Conservation (phyloP, 2,329 filamentous ascomycete genomes). For the Penicillium nordicum region DNA sequence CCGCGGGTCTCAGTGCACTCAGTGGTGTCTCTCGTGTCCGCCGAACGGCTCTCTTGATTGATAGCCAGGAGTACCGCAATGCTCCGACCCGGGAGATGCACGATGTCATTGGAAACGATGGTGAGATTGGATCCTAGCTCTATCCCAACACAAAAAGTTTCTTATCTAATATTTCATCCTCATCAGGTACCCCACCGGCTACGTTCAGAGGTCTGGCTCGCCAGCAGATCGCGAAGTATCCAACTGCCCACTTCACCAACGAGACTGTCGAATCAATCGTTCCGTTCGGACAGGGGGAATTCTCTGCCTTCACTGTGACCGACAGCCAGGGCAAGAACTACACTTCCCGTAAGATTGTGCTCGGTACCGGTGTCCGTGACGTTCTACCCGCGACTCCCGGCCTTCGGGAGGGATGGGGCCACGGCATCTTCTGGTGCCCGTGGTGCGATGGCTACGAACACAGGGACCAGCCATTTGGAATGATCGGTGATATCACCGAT, state of each 20-base stretch:
- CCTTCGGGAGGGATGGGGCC: conserved; percentile 54
- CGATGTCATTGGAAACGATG: conserved; percentile 59
- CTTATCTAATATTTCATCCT: background rate
- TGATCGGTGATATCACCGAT: conserved; percentile 49
- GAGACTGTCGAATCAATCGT: conserved; percentile 39
- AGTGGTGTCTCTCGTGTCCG: conserved; percentile 60
- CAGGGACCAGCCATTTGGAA: conserved; percentile 55
- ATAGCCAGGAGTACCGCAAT: conserved; percentile 59
- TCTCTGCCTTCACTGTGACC: conserved; percentile 48
- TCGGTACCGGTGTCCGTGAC: conserved; percentile 58
- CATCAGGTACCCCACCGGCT: conserved; percentile 36
- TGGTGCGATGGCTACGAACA: conserved; percentile 65
- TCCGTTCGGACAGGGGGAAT: conserved; percentile 28
- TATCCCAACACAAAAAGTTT: background rate
- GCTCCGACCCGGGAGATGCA: conserved; percentile 57
- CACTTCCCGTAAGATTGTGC: conserved; percentile 54
- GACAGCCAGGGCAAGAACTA: conserved; percentile 36
- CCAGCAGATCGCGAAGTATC: conserved; percentile 51
- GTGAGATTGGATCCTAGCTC: conserved; percentile 33
- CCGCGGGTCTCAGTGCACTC: conserved; percentile 52
- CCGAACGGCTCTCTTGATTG: conserved; percentile 54
- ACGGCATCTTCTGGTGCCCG: conserved; percentile 62
- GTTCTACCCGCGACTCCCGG: conserved; percentile 56
- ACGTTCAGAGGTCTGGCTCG: conserved; percentile 56
- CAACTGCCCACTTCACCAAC: conserved; percentile 51